phyloP scores from a whole-genome alignment of 805 yeast genomes.

The Saturnispora galanensis region DNA sequence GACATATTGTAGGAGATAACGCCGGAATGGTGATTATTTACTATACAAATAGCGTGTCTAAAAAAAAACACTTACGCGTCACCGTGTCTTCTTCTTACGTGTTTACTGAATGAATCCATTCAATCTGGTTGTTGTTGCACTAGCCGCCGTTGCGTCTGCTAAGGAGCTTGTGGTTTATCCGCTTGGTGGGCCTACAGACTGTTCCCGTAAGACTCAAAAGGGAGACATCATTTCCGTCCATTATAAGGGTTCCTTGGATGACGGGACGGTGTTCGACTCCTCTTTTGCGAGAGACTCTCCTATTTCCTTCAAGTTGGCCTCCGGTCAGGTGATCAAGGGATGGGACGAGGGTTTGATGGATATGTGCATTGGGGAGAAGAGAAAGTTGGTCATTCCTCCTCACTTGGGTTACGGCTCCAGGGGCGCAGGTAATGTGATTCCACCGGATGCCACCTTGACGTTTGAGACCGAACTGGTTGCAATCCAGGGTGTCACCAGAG shows the following conservation, averaged over 20 bases:
- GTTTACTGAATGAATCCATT: neutral
- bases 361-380: conserved; percentile 84
- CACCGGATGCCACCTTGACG: conserved; percentile 62
- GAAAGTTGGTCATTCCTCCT: conserved; percentile 73
- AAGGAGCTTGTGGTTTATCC: conserved; percentile 25
- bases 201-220: conserved; percentile 44
- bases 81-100: neutral
- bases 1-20: neutral
- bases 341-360: conserved; percentile 82
- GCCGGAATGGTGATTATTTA: too few relatives aligned
- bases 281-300: conserved; percentile 59
- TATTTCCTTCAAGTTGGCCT: conserved; percentile 61
- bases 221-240: conserved; percentile 73
- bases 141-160: neutral
- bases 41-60: too few relatives aligned
- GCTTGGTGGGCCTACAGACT: conserved; percentile 39
- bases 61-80: too few relatives aligned
- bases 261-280: conserved; percentile 69
- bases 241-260: conserved; percentile 61
- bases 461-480: conserved; percentile 59
- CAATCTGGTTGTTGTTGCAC: neutral
- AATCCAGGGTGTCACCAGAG: conserved; percentile 25
- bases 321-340: conserved; percentile 73
- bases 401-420: conserved; percentile 65
- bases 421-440: conserved; percentile 63